Evolutionary conservation across 805 yeast species (phyloP).

Genomic region (Candida chauliodis): DNA sequence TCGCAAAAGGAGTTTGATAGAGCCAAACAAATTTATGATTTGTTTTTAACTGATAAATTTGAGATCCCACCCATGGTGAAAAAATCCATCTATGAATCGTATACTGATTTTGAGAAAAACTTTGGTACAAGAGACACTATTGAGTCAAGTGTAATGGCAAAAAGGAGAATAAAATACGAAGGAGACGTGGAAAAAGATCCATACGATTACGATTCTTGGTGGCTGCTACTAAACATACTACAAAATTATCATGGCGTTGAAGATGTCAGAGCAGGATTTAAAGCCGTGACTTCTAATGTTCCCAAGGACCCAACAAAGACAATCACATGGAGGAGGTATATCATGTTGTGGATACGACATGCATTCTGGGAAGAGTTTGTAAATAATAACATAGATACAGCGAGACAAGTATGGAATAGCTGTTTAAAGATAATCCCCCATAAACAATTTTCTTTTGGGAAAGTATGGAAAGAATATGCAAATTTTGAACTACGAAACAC

Average conservation of each 20-base stretch:
- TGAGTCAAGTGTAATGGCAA: conserved; percentile 48
- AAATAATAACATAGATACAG: conserved; percentile 36
- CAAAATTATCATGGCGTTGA: background rate
- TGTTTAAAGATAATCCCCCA: conserved; percentile 55
- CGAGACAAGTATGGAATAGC: conserved; percentile 50
- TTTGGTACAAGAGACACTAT: conserved; percentile 55
- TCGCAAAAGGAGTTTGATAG: conserved; percentile 58
- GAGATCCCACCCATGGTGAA: conserved; percentile 26
- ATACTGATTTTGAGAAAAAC: conserved; percentile 61
- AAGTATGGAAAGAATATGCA: conserved; percentile 69
- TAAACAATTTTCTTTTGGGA: conserved; percentile 58
- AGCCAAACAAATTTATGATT: conserved; percentile 53
- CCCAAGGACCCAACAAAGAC: conserved; percentile 34
- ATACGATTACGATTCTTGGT: conserved; percentile 75
- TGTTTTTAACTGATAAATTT: conserved; percentile 38
- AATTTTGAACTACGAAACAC: conserved; percentile 70
- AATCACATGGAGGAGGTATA: conserved; percentile 62
- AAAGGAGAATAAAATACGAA: conserved; percentile 57
- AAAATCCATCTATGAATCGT: conserved; percentile 33
- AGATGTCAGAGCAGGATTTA: conserved; percentile 26
- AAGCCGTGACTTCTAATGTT: conserved; percentile 36
- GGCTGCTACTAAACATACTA: conserved; percentile 58
- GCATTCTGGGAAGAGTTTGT: conserved; percentile 59
- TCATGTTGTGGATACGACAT: conserved; percentile 67
- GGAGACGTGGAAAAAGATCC: conserved; percentile 44